A percentile compares a stretch with the other conserved stretches of the same genome.
These are phyloP conservation scores for Borovskyia barvae DNA, from an alignment of 208 protist genomes.

Conservation along the genomic window DNA sequence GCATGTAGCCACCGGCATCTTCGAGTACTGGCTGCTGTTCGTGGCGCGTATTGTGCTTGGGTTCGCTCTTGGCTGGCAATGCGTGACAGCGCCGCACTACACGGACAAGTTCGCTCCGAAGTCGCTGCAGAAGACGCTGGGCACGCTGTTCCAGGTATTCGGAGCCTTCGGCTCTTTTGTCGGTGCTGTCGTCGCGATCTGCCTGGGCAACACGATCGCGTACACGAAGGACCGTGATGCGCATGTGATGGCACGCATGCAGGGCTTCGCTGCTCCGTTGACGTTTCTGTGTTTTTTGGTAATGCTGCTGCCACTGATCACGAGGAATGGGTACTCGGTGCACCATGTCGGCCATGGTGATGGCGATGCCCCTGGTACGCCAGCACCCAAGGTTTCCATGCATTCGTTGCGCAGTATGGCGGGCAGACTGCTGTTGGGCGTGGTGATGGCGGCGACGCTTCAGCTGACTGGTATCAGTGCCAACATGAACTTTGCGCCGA, in stretches of 20 bases:
- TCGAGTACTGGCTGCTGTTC: constrained; percentile 49
- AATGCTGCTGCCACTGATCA: constrained; percentile 34
- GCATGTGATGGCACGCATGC: constrained; percentile 35
- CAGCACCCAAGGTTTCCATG: not conserved
- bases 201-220: constrained; percentile 30
- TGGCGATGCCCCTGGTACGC: not conserved
- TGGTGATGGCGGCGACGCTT: constrained; percentile 30
- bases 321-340: constrained; percentile 15
- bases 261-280: constrained; percentile 32
- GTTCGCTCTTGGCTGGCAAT: constrained; percentile 37
- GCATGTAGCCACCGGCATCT: constrained; percentile 30
- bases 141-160: constrained; percentile 51
- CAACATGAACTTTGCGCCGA: constrained; percentile 70
- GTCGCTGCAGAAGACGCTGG: constrained; percentile 27
- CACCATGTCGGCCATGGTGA: not conserved
- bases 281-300: constrained; percentile 30
- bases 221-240: constrained; percentile 20
- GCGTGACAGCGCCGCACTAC: constrained; percentile 42
- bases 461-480: constrained; percentile 78
- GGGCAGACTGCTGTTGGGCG: constrained; percentile 25
- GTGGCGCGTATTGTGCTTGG: constrained; percentile 53
- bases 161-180: constrained; percentile 47
- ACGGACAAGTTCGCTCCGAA: constrained; percentile 39
- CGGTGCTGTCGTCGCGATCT: constrained; percentile 38
- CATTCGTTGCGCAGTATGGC: constrained; percentile 36